Conservation (phyloP, 2,329 filamentous ascomycete species). For the Sporothrix pseudoabietina region DNA sequence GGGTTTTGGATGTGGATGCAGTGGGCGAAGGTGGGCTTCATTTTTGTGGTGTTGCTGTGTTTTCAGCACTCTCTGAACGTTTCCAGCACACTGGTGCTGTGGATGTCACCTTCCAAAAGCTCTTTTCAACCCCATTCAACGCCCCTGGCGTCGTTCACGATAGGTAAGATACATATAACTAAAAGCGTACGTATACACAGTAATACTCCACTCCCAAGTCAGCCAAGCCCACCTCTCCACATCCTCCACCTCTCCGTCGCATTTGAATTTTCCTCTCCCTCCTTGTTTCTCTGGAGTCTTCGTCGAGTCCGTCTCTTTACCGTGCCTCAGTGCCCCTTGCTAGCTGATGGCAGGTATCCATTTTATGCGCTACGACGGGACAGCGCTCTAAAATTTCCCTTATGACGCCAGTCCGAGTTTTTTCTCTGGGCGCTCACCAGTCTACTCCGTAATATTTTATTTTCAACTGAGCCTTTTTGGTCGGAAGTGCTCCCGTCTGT, state of each 20-base stretch:
- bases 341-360: not conserved
- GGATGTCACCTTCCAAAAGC: not conserved
- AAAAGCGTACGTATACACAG: too few relatives aligned
- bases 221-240: not conserved
- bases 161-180: too few relatives aligned
- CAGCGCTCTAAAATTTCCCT: not conserved
- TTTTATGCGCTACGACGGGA: not conserved
- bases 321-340: not conserved
- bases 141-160: not conserved
- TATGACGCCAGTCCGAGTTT: constrained; percentile 14
- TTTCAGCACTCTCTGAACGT: not conserved
- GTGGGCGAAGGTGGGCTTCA: not conserved
- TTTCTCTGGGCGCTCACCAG: not conserved
- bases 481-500: constrained; percentile 1
- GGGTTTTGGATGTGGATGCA: not conserved
- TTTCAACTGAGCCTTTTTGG: not conserved
- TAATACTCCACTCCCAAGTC: not conserved
- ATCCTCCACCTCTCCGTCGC: constrained; percentile 3
- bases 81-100: not conserved
- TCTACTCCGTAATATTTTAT: not conserved
- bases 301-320: not conserved
- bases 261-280: constrained; percentile 11
- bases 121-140: not conserved
- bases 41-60: not conserved
- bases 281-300: not conserved